A percentile compares a stretch with the other conserved stretches of the same genome.
Conservation (phyloP, 148 eudicot genomes). For the Cornus kousa region DNA sequence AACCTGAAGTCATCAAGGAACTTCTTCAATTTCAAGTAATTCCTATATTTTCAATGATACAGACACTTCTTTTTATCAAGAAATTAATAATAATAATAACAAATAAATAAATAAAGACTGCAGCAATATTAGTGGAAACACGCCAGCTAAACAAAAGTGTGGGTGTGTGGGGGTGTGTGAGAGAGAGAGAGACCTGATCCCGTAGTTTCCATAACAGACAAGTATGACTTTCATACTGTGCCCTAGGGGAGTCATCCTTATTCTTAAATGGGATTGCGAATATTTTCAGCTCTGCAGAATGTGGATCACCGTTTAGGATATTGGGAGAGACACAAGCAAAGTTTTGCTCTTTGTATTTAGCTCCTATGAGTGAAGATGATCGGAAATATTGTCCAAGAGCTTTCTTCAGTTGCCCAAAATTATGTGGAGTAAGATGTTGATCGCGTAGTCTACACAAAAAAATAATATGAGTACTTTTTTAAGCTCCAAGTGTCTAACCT, state of each 20-base stretch:
- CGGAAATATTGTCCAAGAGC: slow-evolving; percentile 54
- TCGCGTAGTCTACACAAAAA: slow-evolving; percentile 53
- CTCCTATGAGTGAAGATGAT: slow-evolving; percentile 56
- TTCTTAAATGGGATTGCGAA: slow-evolving; percentile 56
- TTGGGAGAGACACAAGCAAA: slow-evolving; percentile 12
- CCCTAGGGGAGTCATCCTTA: slow-evolving; percentile 40
- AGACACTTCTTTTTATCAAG: not conserved
- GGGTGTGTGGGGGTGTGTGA: not conserved
- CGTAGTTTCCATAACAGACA: slow-evolving; percentile 59
- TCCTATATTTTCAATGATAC: not conserved
- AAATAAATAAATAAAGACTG: not conserved
- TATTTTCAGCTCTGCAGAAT: slow-evolving; percentile 33
- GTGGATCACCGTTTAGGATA: slow-evolving; percentile 20
- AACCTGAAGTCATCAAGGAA: slow-evolving; percentile 27
- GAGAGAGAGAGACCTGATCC: slow-evolving; percentile 51
- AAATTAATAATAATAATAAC: not conserved
- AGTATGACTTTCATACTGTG: slow-evolving; percentile 54
- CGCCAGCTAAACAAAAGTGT: not conserved
- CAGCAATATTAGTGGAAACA: not conserved
- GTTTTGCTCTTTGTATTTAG: slow-evolving; percentile 28
- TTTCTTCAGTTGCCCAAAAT: slow-evolving; percentile 42
- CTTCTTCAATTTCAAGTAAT: not conserved
- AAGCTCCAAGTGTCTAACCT: not conserved
- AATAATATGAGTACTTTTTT: slow-evolving; percentile 4
- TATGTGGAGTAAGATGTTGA: slow-evolving; percentile 54